phyloP scores from a whole-genome alignment of 2,329 filamentous ascomycete species.

The Penicillium sp. region DNA sequence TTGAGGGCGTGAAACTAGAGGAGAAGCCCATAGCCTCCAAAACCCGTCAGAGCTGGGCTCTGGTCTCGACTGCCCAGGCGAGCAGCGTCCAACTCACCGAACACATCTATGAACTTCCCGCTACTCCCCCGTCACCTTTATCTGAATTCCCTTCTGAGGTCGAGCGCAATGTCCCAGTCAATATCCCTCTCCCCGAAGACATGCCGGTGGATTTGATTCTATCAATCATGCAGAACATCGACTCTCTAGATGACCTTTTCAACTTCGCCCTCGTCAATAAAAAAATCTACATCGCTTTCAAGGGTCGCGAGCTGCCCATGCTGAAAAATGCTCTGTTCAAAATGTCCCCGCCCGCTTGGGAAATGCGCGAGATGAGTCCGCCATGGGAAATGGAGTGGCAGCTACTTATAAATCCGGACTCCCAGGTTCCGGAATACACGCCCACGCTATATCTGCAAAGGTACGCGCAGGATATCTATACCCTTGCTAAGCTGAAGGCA shows the following conservation, averaged over 20 bases:
- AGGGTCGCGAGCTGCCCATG: slow-evolving; percentile 55
- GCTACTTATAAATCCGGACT: slow-evolving; percentile 45
- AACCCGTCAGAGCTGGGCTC: slow-evolving; percentile 13
- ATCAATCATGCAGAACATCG: slow-evolving; percentile 51
- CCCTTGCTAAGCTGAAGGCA: slow-evolving; percentile 55
- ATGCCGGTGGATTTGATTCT: slow-evolving; percentile 54
- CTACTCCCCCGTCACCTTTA: slow-evolving; percentile 24
- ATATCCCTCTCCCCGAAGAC: slow-evolving; percentile 40
- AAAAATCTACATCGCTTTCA: slow-evolving; percentile 59
- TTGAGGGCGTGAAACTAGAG: background rate
- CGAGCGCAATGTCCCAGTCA: slow-evolving; percentile 14
- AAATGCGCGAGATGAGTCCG: slow-evolving; percentile 58
- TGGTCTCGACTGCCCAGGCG: slow-evolving; percentile 22
- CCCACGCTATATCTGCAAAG: slow-evolving; percentile 53
- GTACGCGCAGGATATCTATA: slow-evolving; percentile 54
- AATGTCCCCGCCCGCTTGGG: slow-evolving; percentile 60
- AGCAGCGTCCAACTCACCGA: slow-evolving; percentile 23
- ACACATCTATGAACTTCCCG: slow-evolving; percentile 38
- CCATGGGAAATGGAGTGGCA: slow-evolving; percentile 49
- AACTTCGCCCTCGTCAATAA: slow-evolving; percentile 55
- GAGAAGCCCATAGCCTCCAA: slow-evolving; percentile 8
- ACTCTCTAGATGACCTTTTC: slow-evolving; percentile 56
- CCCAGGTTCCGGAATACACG: slow-evolving; percentile 54
- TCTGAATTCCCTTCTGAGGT: slow-evolving; percentile 4
- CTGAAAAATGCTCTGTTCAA: slow-evolving; percentile 53